Percentiles rank a stretch among this genome's conserved stretches.
These are phyloP conservation scores for Pneumocystis canis DNA, from an alignment of 1,139 yeast species.

Conservation along the genomic window DNA sequence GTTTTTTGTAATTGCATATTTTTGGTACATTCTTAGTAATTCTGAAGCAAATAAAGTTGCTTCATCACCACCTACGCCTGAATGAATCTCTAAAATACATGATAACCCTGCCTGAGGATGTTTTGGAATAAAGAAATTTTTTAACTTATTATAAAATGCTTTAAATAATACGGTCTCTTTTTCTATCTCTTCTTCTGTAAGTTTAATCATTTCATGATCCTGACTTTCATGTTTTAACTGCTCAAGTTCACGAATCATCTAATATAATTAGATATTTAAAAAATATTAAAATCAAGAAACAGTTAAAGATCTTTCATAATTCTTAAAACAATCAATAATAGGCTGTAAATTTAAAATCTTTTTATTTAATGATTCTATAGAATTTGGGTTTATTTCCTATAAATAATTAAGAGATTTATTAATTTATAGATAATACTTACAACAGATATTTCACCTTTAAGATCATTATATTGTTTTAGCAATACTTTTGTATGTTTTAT, in stretches of 20 bases:
- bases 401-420: background rate
- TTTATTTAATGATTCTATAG: background rate
- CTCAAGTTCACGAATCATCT: constrained; percentile 16
- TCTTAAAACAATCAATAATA: background rate
- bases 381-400: background rate
- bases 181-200: constrained; percentile 37
- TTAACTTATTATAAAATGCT: constrained; percentile 32
- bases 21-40: constrained; percentile 63
- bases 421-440: background rate
- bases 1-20: constrained; percentile 45
- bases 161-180: constrained; percentile 16
- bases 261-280: background rate
- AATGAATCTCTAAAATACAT: constrained; percentile 70
- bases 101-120: constrained; percentile 65
- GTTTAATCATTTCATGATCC: constrained; percentile 29
- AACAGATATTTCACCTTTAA: background rate
- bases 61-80: constrained; percentile 94
- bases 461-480: background rate
- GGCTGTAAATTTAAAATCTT: background rate
- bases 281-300: background rate
- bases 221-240: constrained; percentile 27
- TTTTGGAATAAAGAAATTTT: constrained; percentile 53
- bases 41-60: constrained; percentile 79
- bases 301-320: background rate
- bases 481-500: background rate